Percentiles rank a stretch among this genome's conserved stretches.
phyloP scores from a whole-genome alignment of 768 basidiomycete genomes.

The Jaapia argillacea region DNA sequence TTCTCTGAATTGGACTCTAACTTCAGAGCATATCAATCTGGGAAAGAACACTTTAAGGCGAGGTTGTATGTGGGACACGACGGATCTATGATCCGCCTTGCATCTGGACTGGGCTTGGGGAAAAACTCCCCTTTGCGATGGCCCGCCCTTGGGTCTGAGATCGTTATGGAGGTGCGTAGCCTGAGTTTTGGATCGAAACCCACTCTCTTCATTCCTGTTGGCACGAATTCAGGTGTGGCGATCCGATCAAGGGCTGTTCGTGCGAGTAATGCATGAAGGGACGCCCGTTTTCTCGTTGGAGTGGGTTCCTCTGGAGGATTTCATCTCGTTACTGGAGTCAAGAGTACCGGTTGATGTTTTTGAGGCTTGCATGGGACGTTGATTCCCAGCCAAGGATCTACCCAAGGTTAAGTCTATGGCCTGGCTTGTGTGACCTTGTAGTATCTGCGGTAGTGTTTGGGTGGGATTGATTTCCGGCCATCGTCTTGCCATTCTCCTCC shows the following conservation, averaged over 20 bases:
- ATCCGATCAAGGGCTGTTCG: slow-evolving; percentile 16
- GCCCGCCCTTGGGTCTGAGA: slow-evolving; percentile 38
- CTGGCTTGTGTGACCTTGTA: too few relatives aligned
- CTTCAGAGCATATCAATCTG: slow-evolving; percentile 23
- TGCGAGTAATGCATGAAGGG: slow-evolving; percentile 36
- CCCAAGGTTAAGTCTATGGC: too few relatives aligned
- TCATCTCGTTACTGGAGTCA: slow-evolving; percentile 21
- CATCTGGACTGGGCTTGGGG: slow-evolving; percentile 30
- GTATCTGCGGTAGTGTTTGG: too few relatives aligned
- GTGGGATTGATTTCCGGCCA: too few relatives aligned
- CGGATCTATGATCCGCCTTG: slow-evolving; percentile 31
- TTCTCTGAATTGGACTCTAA: slow-evolving; percentile 32
- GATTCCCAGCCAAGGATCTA: too few relatives aligned
- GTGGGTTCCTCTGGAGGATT: slow-evolving; percentile 26
- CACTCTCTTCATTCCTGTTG: not conserved
- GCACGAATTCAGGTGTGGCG: slow-evolving; percentile 28
- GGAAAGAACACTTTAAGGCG: slow-evolving; percentile 24
- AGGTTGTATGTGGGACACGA: slow-evolving; percentile 38
- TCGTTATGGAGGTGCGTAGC: slow-evolving; percentile 31
- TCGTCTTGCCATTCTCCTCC: too few relatives aligned
- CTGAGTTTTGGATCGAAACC: not conserved
- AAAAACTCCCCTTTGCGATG: slow-evolving; percentile 24
- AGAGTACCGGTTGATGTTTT: slow-evolving; percentile 26
- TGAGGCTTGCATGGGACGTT: slow-evolving; percentile 12
- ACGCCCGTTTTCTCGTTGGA: slow-evolving; percentile 24